phyloP scores from a whole-genome alignment of 106 monocot genomes.

The Cymbidium sinense region DNA sequence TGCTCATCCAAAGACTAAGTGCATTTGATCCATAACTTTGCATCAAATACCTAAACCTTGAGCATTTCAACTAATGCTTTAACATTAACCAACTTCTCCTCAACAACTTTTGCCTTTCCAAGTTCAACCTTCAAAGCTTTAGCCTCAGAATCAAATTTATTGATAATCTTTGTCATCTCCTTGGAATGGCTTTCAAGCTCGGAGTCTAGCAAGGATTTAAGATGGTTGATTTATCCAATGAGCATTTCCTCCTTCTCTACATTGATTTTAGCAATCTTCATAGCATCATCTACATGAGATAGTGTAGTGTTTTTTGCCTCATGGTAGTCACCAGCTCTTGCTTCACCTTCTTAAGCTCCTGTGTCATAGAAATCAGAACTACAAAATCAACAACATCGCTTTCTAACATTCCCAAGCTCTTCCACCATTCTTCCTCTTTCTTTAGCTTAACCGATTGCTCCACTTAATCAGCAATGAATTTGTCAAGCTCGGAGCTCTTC shows the following conservation, averaged over 20 bases:
- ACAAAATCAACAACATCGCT: conserved; percentile 43
- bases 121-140: conserved; percentile 34
- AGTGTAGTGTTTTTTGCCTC: conserved; percentile 57
- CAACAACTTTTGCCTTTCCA: conserved; percentile 26
- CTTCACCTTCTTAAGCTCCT: conserved; percentile 56
- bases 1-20: conserved; percentile 28
- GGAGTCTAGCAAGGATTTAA: conserved; percentile 45
- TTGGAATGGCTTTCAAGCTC: conserved; percentile 13
- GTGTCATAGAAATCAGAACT: conserved; percentile 29
- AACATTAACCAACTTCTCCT: conserved; percentile 27
- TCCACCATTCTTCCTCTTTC: conserved; percentile 50
- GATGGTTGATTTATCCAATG: conserved; percentile 32
- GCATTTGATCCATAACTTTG: conserved; percentile 31
- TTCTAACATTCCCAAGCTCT: conserved; percentile 45
- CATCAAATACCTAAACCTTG: conserved; percentile 22
- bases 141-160: conserved; percentile 33
- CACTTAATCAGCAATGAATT: conserved; percentile 67
- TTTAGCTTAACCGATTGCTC: conserved; percentile 60
- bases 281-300: conserved; percentile 25
- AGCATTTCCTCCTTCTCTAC: conserved; percentile 53
- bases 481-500: conserved; percentile 66
- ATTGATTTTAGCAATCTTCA: conserved; percentile 22
- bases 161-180: conserved; percentile 37
- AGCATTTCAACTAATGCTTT: conserved; percentile 31
- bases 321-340: conserved; percentile 43